Conservation (phyloP, 2,329 filamentous ascomycete genomes). For the Magnaporthiopsis rhizophila region DNA sequence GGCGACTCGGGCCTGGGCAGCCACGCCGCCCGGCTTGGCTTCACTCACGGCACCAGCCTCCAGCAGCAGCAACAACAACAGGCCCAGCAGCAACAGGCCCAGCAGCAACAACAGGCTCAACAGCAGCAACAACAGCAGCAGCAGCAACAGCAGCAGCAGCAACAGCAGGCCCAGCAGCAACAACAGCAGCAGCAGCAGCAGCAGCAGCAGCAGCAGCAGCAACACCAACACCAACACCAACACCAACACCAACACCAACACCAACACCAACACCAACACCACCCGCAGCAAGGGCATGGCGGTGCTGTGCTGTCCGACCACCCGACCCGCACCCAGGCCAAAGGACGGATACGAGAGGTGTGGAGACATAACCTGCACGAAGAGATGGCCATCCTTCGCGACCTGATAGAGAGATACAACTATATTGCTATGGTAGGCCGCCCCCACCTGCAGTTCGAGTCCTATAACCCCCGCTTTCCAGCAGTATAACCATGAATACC, state of each 20-base stretch:
- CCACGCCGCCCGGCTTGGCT: conserved; percentile 81
- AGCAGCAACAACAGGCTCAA: too few species aligned
- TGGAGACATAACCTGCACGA: conserved; percentile 89
- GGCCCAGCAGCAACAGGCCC: conserved; percentile 44
- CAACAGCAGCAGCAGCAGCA: conserved; percentile 44
- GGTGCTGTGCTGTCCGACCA: conserved; percentile 38
- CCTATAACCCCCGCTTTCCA: too few species aligned
- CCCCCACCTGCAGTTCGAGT: background rate
- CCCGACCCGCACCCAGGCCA: conserved; percentile 49
- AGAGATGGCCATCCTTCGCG: conserved; percentile 79
- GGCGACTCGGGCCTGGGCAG: conserved; percentile 69
- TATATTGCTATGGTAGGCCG: conserved; percentile 90
- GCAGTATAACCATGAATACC: background rate
- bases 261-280: conserved; percentile 50
- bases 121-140: too few species aligned
- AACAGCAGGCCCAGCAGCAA: too few species aligned
- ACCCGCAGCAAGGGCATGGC: conserved; percentile 13
- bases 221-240: conserved; percentile 45
- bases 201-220: conserved; percentile 44
- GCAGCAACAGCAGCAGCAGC: too few species aligned
- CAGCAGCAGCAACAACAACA: conserved; percentile 49
- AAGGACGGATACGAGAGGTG: conserved; percentile 85
- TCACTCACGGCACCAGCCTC: conserved; percentile 61
- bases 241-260: conserved; percentile 25
- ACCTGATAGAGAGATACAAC: conserved; percentile 81